Conservation (phyloP, 1,284 basidiomycete species). For the Uromyces viciae-fabae region DNA sequence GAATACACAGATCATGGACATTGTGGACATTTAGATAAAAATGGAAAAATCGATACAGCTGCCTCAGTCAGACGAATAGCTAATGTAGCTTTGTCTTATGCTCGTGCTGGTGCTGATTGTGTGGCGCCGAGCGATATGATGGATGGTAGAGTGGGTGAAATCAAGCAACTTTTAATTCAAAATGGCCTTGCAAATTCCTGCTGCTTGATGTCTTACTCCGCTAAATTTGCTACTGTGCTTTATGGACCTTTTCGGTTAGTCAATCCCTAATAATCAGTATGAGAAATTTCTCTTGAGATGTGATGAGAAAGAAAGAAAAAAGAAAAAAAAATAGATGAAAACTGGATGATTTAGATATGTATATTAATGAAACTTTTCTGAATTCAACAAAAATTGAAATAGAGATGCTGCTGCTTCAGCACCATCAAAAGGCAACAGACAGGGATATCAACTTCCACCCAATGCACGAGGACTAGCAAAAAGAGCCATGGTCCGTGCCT, state of each 20-base stretch:
- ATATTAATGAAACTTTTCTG: too few species aligned
- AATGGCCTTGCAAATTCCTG: constrained; percentile 77
- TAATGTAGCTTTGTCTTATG: constrained; percentile 87
- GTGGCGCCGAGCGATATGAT: constrained; percentile 99
- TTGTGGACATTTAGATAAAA: constrained; percentile 70
- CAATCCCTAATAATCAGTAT: not conserved
- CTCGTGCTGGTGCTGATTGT: constrained; percentile 85
- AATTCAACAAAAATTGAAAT: not conserved
- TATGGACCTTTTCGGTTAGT: constrained; percentile 92
- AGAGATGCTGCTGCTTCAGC: constrained; percentile 94
- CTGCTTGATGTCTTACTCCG: constrained; percentile 95
- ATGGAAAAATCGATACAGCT: constrained; percentile 60
- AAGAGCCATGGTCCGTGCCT: constrained; percentile 74
- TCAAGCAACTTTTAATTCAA: constrained; percentile 80
- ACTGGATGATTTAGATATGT: too few species aligned
- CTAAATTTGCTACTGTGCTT: constrained; percentile 93
- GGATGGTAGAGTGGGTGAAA: constrained; percentile 87
- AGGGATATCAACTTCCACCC: constrained; percentile 95
- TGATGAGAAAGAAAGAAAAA: too few species aligned
- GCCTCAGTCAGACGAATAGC: constrained; percentile 80
- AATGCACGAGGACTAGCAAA: constrained; percentile 82
- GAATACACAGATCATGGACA: constrained; percentile 99
- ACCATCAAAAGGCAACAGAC: constrained; percentile 87
- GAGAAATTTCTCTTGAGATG: not conserved
- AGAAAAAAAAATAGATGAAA: too few species aligned